Conservation (phyloP, 192 early-diverging fungal species). For the Umbelopsis ramanniana region DNA sequence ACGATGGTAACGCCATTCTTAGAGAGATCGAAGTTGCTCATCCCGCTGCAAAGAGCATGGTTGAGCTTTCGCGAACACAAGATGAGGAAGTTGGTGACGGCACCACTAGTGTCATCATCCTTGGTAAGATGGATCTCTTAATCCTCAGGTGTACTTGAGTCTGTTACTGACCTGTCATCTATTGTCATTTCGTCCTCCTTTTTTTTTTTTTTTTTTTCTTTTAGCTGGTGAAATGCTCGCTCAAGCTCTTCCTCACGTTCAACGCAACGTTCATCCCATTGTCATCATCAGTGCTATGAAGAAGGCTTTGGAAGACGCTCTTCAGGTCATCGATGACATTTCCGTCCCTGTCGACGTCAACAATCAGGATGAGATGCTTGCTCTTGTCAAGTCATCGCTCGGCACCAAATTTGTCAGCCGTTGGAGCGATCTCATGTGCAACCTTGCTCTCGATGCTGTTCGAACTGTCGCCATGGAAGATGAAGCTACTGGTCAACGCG, state of each 20-base stretch:
- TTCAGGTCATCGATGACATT: conserved; percentile 83
- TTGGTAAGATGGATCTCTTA: conserved; percentile 61
- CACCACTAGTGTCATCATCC: conserved; percentile 97
- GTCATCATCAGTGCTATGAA: conserved; percentile 95
- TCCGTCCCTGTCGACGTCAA: conserved; percentile 83
- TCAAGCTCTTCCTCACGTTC: conserved; percentile 88
- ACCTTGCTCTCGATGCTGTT: conserved; percentile 95
- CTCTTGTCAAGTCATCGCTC: conserved; percentile 88
- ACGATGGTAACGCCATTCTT: conserved; percentile 98
- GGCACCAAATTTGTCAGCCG: conserved; percentile 96
- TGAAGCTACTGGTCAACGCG: conserved; percentile 67
- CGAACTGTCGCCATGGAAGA: conserved; percentile 77
- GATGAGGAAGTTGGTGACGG: conserved; percentile 99
- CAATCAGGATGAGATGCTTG: conserved; percentile 88
- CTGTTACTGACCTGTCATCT: neutral
- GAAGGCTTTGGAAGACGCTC: conserved; percentile 90
- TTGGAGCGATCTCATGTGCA: conserved; percentile 99
- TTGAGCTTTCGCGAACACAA: conserved; percentile 98
- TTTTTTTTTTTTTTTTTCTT: neutral
- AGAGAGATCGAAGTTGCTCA: conserved; percentile 99
- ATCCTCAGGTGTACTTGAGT: neutral
- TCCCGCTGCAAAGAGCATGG: conserved; percentile 99
- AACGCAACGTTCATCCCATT: conserved; percentile 98
- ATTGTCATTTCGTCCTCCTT: neutral
- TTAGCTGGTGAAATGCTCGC: conserved; percentile 96